Evolutionary conservation across 2,329 filamentous ascomycete genomes (phyloP).

Genomic region (Cladosporium sp.): DNA sequence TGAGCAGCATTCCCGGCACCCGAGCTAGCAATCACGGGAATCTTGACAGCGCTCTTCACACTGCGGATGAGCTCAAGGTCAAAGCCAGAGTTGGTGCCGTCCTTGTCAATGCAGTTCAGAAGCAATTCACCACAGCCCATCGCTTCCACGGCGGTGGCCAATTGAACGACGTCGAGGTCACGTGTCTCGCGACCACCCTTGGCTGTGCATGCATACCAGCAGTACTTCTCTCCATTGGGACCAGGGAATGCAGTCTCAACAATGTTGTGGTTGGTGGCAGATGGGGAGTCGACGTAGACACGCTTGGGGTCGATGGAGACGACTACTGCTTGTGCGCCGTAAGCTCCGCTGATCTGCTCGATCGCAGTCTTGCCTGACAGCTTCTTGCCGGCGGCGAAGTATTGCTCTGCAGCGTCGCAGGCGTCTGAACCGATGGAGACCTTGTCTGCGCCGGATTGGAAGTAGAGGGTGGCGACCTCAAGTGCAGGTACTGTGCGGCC

Average conservation of each 20-base stretch:
- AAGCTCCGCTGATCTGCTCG: conserved; percentile 88
- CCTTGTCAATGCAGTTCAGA: conserved; percentile 95
- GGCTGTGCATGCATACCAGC: conserved; percentile 98
- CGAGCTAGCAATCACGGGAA: conserved; percentile 92
- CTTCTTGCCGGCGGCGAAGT: conserved; percentile 65
- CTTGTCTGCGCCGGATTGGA: conserved; percentile 94
- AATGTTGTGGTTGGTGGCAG: conserved; percentile 69
- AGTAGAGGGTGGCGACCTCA: conserved; percentile 94
- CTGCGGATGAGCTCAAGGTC: conserved; percentile 86
- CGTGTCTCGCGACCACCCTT: conserved; percentile 93
- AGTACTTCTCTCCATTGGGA: conserved; percentile 71
- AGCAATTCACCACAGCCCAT: conserved; percentile 95
- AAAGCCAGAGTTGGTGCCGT: conserved; percentile 91
- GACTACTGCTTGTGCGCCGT: conserved; percentile 95
- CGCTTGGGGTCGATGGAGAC: conserved; percentile 92
- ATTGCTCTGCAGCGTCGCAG: conserved; percentile 87
- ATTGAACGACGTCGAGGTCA: conserved; percentile 86
- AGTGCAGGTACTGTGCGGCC: conserved; percentile 82
- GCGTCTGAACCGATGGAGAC: conserved; percentile 95
- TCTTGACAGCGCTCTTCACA: conserved; percentile 81
- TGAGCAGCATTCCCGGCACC: conserved; percentile 84
- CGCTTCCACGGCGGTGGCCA: conserved; percentile 83
- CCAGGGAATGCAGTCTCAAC: conserved; percentile 67
- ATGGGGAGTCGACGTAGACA: conserved; percentile 70
- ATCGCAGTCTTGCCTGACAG: conserved; percentile 83